These are phyloP conservation scores for Botryotinia calthae DNA, from an alignment of 2,329 filamentous ascomycete genomes.

Conservation along the genomic window DNA sequence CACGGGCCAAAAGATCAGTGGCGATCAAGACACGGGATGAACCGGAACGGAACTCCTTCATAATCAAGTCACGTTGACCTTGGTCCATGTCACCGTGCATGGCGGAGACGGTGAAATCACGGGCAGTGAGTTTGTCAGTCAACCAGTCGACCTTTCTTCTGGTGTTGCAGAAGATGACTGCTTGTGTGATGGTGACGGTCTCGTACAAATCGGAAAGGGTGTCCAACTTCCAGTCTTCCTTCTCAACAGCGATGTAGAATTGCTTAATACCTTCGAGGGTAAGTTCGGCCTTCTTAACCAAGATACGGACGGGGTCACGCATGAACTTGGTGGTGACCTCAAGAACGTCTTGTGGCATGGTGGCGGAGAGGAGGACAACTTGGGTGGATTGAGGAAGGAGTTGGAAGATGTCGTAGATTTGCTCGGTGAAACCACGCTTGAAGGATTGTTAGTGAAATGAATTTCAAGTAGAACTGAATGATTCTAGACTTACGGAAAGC, in stretches of 20 bases:
- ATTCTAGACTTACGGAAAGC: constrained; percentile 67
- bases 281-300: constrained; percentile 99
- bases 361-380: constrained; percentile 96
- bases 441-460: constrained; percentile 40
- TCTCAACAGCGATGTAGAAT: constrained; percentile 99
- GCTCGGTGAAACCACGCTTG: constrained; percentile 96
- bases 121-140: constrained; percentile 96
- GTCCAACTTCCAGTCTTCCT: constrained; percentile 99
- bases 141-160: constrained; percentile 99
- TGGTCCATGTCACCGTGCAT: constrained; percentile 99
- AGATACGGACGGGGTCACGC: constrained; percentile 97
- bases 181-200: constrained; percentile 98
- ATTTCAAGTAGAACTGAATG: background rate
- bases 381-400: constrained; percentile 96
- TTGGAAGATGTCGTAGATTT: constrained; percentile 99
- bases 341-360: constrained; percentile 97
- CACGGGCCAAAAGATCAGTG: constrained; percentile 95
- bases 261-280: constrained; percentile 99
- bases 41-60: constrained; percentile 99
- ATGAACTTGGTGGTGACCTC: constrained; percentile 99
- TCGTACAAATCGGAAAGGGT: constrained; percentile 98
- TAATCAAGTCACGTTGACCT: constrained; percentile 95
- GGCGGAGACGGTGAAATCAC: constrained; percentile 98
- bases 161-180: constrained; percentile 99
- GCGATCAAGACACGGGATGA: constrained; percentile 98